Conservation (phyloP, 768 basidiomycete species). For the Strobilomyces echinocephalus region DNA sequence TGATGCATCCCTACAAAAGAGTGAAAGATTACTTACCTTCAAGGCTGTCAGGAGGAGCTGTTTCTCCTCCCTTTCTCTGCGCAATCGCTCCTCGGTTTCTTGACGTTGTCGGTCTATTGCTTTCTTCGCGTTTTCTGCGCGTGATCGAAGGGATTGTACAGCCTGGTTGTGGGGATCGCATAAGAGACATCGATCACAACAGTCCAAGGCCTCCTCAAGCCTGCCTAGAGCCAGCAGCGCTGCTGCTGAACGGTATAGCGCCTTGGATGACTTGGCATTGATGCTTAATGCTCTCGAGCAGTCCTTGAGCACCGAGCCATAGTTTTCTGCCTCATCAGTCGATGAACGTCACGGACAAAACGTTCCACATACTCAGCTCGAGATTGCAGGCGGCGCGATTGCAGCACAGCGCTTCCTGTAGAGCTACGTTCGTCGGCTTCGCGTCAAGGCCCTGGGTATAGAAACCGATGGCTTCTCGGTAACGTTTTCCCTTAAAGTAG, state of each 20-base stretch:
- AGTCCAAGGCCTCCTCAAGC: slow-evolving; percentile 79
- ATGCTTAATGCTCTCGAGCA: slow-evolving; percentile 65
- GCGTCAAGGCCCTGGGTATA: slow-evolving; percentile 89
- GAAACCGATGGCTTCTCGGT: slow-evolving; percentile 82
- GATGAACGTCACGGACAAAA: neutral
- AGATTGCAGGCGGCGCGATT: slow-evolving; percentile 95
- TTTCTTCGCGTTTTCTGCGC: slow-evolving; percentile 41
- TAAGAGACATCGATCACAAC: slow-evolving; percentile 62
- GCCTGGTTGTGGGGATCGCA: slow-evolving; percentile 56
- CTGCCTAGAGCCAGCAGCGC: slow-evolving; percentile 73
- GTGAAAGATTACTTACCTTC: slow-evolving; percentile 43
- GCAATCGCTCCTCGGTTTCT: slow-evolving; percentile 46
- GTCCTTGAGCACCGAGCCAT: slow-evolving; percentile 80
- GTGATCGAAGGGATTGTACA: slow-evolving; percentile 46
- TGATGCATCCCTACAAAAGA: neutral
- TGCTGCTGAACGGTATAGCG: slow-evolving; percentile 77
- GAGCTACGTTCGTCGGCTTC: slow-evolving; percentile 56
- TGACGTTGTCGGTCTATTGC: slow-evolving; percentile 48
- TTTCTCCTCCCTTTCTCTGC: slow-evolving; percentile 49
- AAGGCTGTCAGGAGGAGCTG: slow-evolving; percentile 54
- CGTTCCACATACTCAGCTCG: slow-evolving; percentile 59
- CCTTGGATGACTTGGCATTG: slow-evolving; percentile 72
- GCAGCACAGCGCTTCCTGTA: slow-evolving; percentile 68
- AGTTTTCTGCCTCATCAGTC: slow-evolving; percentile 59
- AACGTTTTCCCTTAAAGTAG: slow-evolving; percentile 82